phyloP scores from a whole-genome alignment of 75 land plant genomes.

The Picea sitchensis region DNA sequence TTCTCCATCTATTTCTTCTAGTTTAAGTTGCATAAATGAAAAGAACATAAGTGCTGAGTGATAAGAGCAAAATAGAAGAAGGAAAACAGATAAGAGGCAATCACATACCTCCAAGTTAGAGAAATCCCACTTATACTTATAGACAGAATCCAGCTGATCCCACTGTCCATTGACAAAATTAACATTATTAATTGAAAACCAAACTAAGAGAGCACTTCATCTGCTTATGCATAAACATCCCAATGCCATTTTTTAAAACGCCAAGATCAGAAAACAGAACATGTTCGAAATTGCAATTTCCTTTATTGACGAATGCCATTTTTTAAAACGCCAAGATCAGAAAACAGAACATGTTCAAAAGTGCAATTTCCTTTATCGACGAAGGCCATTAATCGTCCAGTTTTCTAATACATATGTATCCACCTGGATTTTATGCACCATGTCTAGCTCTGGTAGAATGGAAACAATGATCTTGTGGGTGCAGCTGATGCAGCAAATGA shows the following conservation, averaged over 20 bases:
- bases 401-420: neutral
- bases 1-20: neutral
- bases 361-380: too few species aligned
- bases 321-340: too few species aligned
- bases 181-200: neutral
- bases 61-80: neutral
- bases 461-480: neutral
- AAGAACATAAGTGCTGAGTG: neutral
- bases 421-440: neutral
- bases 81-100: neutral
- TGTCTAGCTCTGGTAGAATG: neutral
- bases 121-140: conserved; percentile 83
- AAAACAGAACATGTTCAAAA: too few species aligned
- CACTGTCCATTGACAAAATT: conserved; percentile 46
- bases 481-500: neutral
- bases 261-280: too few species aligned
- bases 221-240: neutral
- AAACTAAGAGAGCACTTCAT: neutral
- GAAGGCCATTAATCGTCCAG: too few species aligned
- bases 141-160: conserved; percentile 85
- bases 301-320: too few species aligned
- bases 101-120: conserved; percentile 73
- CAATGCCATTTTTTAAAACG: too few species aligned
- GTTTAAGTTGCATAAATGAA: neutral
- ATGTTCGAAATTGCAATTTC: too few species aligned